Evolutionary conservation across 176 grass and related monocot species (phyloP), one percentile per base, ranked within the genome.

Genomic region (Thinopyrum elongatum): DNA sequence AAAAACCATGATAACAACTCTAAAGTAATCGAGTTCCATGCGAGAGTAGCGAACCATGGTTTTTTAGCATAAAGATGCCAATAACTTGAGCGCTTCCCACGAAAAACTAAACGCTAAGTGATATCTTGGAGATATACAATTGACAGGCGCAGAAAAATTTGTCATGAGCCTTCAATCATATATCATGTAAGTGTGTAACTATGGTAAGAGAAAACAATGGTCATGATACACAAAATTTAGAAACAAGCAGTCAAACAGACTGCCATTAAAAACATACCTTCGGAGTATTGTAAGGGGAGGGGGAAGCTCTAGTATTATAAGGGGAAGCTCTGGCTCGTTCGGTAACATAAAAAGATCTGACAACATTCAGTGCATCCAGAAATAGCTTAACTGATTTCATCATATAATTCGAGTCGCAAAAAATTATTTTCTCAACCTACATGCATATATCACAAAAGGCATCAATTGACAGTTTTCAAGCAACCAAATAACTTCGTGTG

Each of bases 381-480:
- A 98, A 87, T 77, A 94, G 80, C 67, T 95, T 84, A 87, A 93
- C 90, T 63, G 95, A 98, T 86, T 90, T 98, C 72, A 92, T 62
- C 30, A 86, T 88, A 87, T 85, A 35, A 92, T 98, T 98, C 42
- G 93, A 92, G 55, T 95, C 95, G 21, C 62, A 81, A 89, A 98
- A 98, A 70, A 98, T 92, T 70, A 80, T 95, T 86, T 95, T 80
- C 78, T 95, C 86, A 69, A 98, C 80, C 95, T 98, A 75, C 84
- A 91, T 86, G 87, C 5, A 81, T 62, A 81, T 62, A 68, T 67
- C 7, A 53, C 46, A 83, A 80, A 31, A 80, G 26, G 47, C 60
- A 88, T 85, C 30, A 80, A 81, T 30, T 59, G 41, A 46, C 35
- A 85, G 79, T 35, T 77, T 35, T 62, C 41, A 74, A 89, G 39